Evolutionary conservation across 805 yeast genomes (phyloP), one percentile per base, ranked within the genome.

Genomic region (Isabelozyma gotoi): DNA sequence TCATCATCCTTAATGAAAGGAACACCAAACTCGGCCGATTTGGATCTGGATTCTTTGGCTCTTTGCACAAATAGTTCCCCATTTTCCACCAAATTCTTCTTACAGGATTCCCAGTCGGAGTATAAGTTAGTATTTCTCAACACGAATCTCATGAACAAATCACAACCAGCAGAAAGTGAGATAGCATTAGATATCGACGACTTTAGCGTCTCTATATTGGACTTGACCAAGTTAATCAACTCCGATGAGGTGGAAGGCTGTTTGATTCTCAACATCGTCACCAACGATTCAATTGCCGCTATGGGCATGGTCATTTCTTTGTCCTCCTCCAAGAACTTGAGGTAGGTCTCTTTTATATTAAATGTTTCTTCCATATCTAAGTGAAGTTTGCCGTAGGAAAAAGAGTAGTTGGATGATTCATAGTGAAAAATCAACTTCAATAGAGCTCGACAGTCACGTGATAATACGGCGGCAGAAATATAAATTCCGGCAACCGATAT

Each of bases 291-390:
- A 57, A 94, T 94, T 29, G 99, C 99, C 35, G 99, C 99, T 27
- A 94, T 88, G 1, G 99, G 99, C 97, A 91, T 94, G 5, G 99
- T 91, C 82, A 94, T 88, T 44, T 94, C 98, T n/a, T 88, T 76
- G 67, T 94, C 97, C 40, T 90, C 96, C 52, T 79, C 81, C 49
- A 94, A 73, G 62, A 88, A 90, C 60, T 79, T 78, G 45, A 88
- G 74, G 61, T 94, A 94, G 0, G 92, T 81, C 53, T 80, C 74
- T 37, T 84, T 89, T 53, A 94, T 89, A 63, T 91, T 96, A 60
- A 94, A 90, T 6, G 44, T 16, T 21, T 46, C 46, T 19, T n/a
- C n/a, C n/a, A n/a, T n/a, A n/a, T n/a, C n/a, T n/a, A n/a, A n/a
- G n/a, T n/a, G n/a, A n/a, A n/a, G n/a, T n/a, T 32, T 41, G 33